Conservation (phyloP, 1,139 yeast genomes). For the Pichia sp. region DNA sequence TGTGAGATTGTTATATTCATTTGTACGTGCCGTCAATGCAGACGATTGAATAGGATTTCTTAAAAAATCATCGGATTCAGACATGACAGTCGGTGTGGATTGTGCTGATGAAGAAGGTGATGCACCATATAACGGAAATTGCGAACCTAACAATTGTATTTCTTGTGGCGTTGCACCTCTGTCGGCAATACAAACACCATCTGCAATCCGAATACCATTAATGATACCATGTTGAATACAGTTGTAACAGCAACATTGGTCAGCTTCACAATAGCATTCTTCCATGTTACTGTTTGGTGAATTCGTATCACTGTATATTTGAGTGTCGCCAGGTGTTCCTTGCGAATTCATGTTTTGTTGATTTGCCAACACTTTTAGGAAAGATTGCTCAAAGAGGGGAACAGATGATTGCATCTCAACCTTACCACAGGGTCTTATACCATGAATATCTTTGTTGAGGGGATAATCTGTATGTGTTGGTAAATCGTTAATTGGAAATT, state of each 20-base stretch:
- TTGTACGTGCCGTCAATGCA: neutral
- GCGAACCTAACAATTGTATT: constrained; percentile 12
- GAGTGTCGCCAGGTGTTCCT: neutral
- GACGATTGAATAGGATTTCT: neutral
- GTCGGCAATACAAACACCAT: constrained; percentile 30
- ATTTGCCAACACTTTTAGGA: constrained; percentile 11
- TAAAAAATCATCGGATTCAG: neutral
- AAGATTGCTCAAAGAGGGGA: constrained; percentile 20
- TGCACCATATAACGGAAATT: constrained; percentile 17
- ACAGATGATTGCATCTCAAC: constrained; percentile 18
- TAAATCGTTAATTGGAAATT: constrained; percentile 13
- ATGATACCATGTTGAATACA: constrained; percentile 57
- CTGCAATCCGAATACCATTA: constrained; percentile 48
- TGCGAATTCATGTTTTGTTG: neutral
- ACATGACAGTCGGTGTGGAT: constrained; percentile 7
- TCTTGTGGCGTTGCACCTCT: constrained; percentile 12
- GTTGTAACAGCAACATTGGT: constrained; percentile 49
- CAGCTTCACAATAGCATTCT: constrained; percentile 45
- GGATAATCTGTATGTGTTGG: neutral
- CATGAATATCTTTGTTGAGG: neutral
- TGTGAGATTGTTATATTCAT: neutral
- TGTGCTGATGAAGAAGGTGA: constrained; percentile 6
- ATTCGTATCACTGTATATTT: neutral
- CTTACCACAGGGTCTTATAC: constrained; percentile 14
- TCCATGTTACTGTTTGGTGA: constrained; percentile 12